Base-by-base conservation (phyloP, 179 eudicot species). In the Actinidia chinensis region DNA sequence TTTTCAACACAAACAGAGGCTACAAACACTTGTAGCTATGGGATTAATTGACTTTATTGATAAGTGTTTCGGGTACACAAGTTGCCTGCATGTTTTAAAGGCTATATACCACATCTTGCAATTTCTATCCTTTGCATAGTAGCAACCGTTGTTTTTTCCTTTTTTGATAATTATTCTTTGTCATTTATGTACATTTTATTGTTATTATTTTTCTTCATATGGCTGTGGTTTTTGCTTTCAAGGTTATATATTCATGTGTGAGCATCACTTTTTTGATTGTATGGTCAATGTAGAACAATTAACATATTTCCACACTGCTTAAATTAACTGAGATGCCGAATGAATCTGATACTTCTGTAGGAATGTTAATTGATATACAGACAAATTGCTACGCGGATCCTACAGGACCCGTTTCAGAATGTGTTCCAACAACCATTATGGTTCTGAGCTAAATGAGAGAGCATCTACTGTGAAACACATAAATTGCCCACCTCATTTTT, bases 361-460 rank as follows among this genome's bases (percentile, higher is more conserved):
- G 22, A 28, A 15, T 42, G 47, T 36, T 50, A 46, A 75, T 52
- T 78, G 67, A 51, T 43, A 6, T 74, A 12, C 43, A 55, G 12
- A 63, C 71, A 33, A 80, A 73, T 60, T 56, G 42, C 18, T 79
- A 69, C 86, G 75, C 88, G 98, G 93, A 93, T 80, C 85, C 85
- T 5, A 33, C 73, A 72, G 22, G 77, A 9, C 68, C 87, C 20
- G 68, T 68, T 54, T 69, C 80, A 71, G 87, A 79, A 59, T 80
- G 82, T 80, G 88, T 81, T 85, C 88, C 97, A 76, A 82, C 76
- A 85, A 79, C 82, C 88, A 82, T 44, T 79, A 82, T 79, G 93
- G 89, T 64, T 91, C 88, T 76, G 98, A 79, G 98, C 88, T 25
- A 94, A 94, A 77, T 86, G 93, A 71, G 93, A 94, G 80, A 86